phyloP scores from a whole-genome alignment of 176 grass and related monocot species.

The Guadua angustifolia region DNA sequence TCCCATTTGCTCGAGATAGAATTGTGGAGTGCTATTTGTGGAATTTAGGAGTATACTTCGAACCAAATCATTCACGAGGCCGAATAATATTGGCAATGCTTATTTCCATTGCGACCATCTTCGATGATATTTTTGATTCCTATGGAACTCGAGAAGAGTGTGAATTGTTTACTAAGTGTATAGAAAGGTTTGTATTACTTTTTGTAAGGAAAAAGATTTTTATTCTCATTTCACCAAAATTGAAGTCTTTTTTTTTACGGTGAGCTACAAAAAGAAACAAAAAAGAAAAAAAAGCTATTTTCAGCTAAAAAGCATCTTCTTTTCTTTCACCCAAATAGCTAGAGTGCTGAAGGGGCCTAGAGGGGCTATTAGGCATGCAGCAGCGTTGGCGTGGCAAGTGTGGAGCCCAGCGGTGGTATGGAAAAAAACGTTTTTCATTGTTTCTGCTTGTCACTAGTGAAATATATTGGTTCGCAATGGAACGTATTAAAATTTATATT shows the following conservation, averaged over 20 bases:
- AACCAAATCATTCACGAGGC: background rate
- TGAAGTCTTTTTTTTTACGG: background rate
- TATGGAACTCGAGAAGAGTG: background rate
- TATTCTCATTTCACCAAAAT: background rate
- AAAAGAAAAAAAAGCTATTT: background rate
- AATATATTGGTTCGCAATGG: background rate
- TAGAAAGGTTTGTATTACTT: background rate
- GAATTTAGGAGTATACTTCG: conserved; percentile 10
- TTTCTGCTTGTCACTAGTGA: too few relatives aligned
- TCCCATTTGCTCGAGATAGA: conserved; percentile 24
- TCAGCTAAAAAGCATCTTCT: too few relatives aligned
- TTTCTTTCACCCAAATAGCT: too few relatives aligned
- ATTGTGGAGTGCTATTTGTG: conserved; percentile 12
- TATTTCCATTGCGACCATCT: background rate
- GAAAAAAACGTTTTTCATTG: too few relatives aligned
- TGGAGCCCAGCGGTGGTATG: too few relatives aligned
- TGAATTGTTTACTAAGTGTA: conserved; percentile 3
- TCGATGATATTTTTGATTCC: conserved; percentile 15
- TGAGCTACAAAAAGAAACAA: background rate
- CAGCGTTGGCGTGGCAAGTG: too few relatives aligned
- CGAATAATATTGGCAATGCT: background rate
- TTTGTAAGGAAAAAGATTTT: too few relatives aligned
- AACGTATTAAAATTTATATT: too few relatives aligned
- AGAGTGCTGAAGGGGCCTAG: too few relatives aligned
- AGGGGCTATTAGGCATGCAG: too few relatives aligned